Evolutionary conservation across 1,284 basidiomycete species (phyloP).

Genomic region (Pterulicium gracile): DNA sequence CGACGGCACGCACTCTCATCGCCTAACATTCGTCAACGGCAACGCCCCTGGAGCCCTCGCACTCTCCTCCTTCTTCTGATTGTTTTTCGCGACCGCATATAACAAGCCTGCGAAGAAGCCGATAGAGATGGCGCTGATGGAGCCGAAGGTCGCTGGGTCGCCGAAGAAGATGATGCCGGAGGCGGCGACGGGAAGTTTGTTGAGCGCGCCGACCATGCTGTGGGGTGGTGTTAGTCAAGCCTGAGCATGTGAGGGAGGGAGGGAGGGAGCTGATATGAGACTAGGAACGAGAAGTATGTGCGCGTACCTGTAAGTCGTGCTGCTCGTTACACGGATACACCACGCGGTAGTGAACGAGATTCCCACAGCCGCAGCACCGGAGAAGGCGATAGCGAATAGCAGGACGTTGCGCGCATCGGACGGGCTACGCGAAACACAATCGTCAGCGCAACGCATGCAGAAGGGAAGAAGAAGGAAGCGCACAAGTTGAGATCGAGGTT

Average conservation of each 20-base stretch:
- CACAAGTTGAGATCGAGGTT: constrained; percentile 85
- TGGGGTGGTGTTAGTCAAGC: constrained; percentile 8
- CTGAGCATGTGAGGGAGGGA: constrained; percentile 5
- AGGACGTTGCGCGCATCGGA: constrained; percentile 72
- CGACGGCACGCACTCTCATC: no score
- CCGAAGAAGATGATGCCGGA: constrained; percentile 96
- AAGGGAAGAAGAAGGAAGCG: constrained; percentile 18
- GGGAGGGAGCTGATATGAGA: not conserved
- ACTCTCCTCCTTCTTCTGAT: constrained; percentile 64
- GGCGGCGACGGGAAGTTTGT: constrained; percentile 96
- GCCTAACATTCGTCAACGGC: not conserved
- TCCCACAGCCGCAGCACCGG: constrained; percentile 92
- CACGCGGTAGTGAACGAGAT: constrained; percentile 99
- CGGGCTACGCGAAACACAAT: constrained; percentile 46
- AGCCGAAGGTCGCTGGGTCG: constrained; percentile 80
- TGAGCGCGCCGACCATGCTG: constrained; percentile 97
- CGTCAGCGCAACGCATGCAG: constrained; percentile 7
- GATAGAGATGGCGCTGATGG: constrained; percentile 77
- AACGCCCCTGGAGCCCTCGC: not conserved
- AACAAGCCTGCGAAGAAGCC: constrained; percentile 90
- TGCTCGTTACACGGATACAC: constrained; percentile 94
- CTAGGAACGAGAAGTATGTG: no score
- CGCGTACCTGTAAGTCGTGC: constrained; percentile 87
- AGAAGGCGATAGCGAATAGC: constrained; percentile 86
- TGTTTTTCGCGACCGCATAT: constrained; percentile 86